Conservation (phyloP, 208 protist genomes). For the Leishmania turanica region DNA sequence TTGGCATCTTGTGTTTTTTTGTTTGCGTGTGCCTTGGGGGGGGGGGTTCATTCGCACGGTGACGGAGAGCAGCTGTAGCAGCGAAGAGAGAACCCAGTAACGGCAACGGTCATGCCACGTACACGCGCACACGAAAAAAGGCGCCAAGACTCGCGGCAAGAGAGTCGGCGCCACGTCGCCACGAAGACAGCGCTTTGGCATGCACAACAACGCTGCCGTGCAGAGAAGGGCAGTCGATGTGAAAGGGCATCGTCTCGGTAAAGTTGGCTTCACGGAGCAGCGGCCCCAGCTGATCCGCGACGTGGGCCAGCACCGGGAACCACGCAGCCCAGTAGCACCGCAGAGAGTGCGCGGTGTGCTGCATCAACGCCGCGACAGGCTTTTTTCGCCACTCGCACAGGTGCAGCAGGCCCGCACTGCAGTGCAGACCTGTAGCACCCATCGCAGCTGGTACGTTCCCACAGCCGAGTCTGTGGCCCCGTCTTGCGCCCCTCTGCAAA, state of each 20-base stretch:
- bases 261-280: conserved; percentile 23
- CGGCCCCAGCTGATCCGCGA: conserved; percentile 14
- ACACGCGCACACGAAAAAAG: background rate
- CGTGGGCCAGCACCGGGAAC: conserved; percentile 21
- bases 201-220: background rate
- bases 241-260: conserved; percentile 11
- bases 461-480: conserved; percentile 3
- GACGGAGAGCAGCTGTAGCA: background rate
- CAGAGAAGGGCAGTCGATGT: background rate
- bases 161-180: conserved; percentile 1
- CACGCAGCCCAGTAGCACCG: conserved; percentile 14
- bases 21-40: background rate
- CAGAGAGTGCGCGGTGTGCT: conserved; percentile 13
- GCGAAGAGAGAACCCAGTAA: background rate
- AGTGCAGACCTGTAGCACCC: conserved; percentile 11
- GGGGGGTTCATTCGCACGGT: no score
- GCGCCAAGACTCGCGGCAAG: background rate
- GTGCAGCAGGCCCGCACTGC: background rate
- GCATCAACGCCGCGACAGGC: conserved; percentile 16
- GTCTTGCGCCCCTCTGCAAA: conserved; percentile 17
- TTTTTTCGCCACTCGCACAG: no score
- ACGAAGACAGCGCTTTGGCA: background rate
- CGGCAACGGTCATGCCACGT: background rate
- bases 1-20: background rate
- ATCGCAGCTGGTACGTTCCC: conserved; percentile 13